Base-by-base conservation (phyloP, 495 filamentous ascomycete genomes). In the Hyaloscypha variabilis region DNA sequence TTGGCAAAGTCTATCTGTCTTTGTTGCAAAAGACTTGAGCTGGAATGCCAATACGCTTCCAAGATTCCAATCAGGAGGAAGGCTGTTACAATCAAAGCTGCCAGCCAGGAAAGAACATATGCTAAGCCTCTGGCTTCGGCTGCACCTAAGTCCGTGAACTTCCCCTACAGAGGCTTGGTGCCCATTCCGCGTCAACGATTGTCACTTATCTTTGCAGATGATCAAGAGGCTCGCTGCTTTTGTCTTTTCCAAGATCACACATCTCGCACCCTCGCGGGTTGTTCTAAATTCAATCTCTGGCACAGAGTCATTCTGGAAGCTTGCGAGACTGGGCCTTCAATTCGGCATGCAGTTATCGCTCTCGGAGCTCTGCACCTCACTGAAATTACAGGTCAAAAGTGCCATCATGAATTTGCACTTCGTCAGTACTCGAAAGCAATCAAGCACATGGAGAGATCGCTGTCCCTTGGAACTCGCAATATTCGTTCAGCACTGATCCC, bases 261-360 rank as follows among this genome's bases (percentile, higher is more conserved):
- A 0, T 76, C 82, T 0, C 77, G 71, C 55, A 83, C 85, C 62
- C 75, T 90, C 28, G 81, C 84, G 0, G 85, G 85, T 6, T 84
- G 84, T 66, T 88, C 86, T 56, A 75, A 79, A 57, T 86, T 83
- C 5, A 81, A 78, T 8, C 86, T 89, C 64, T 90, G 86, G 87
- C 79, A 76, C 19, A 76, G 69, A 56, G 75, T 72, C 10, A 76
- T 89, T 25, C 73, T 88, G 54, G 82, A 86, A 68, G 83, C 83
- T 62, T 85, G 82, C 42, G 78, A 83, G 46, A 79, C 80, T 24
- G 83, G 88, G 69, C 77, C 87, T 5, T 77, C 82, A 10, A 84
- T 89, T 52, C 79, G 83, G 21, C 86, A 89, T 70, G 85, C 87
- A 17, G 79, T 88, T 2, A 77, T 88, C 14, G 87, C 87, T 31